Evolutionary conservation across 1,139 yeast species (phyloP).

Genomic region (Pichia sp.): DNA sequence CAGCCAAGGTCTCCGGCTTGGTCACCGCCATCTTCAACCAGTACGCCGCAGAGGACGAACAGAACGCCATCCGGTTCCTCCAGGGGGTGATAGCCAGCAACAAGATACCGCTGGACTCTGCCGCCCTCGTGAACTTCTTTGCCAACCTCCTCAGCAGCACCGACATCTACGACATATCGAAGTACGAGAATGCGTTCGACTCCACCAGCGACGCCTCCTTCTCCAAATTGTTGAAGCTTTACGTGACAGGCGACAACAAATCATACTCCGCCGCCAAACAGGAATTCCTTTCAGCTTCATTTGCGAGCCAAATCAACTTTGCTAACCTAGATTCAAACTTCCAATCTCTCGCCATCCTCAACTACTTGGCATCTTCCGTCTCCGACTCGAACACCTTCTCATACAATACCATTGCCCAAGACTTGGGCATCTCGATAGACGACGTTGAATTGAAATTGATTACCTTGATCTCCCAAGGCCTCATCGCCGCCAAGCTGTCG

Average conservation of each 20-base stretch:
- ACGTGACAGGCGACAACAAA: constrained; percentile 12
- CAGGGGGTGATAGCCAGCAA: constrained; percentile 6
- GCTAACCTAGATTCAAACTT: constrained; percentile 10
- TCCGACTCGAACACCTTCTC: constrained; percentile 18
- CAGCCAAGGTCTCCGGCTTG: constrained; percentile 10
- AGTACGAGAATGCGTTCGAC: constrained; percentile 14
- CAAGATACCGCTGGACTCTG: constrained; percentile 12
- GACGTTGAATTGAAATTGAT: constrained; percentile 30
- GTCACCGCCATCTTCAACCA: constrained; percentile 18
- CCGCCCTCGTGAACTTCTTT: constrained; percentile 21
- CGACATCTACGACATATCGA: constrained; percentile 20
- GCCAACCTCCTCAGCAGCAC: constrained; percentile 20
- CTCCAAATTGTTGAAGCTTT: constrained; percentile 8
- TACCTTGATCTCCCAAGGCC: constrained; percentile 26
- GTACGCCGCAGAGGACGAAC: constrained; percentile 22
- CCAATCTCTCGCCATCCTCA: constrained; percentile 11
- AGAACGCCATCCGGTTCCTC: constrained; percentile 18
- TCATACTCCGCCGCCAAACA: constrained; percentile 5
- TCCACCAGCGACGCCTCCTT: constrained; percentile 18
- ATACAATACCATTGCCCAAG: constrained; percentile 23
- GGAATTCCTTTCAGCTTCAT: constrained; percentile 1
- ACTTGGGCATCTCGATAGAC: constrained; percentile 23
- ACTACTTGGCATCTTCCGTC: constrained; percentile 17
- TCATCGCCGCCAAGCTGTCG: constrained; percentile 31
- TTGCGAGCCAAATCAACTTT: constrained; percentile 7